A percentile compares a stretch with the other conserved stretches of the same genome.
phyloP scores from a whole-genome alignment of 1,139 yeast genomes.

The Blastobotrys proliferans region DNA sequence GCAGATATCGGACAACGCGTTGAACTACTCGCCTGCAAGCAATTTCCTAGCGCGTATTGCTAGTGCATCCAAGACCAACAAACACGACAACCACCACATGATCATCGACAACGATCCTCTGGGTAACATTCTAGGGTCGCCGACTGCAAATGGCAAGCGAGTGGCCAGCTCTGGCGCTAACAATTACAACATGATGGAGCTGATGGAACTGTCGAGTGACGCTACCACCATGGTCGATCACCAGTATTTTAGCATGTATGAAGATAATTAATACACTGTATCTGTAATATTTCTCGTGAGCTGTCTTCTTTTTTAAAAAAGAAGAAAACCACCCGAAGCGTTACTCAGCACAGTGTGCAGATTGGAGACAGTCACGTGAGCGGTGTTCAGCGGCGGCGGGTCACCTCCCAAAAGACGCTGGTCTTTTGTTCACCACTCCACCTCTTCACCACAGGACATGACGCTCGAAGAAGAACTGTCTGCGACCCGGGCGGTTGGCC shows the following conservation, averaged over 20 bases:
- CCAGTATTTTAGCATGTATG: constrained; percentile 3
- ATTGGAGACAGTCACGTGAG: too few species aligned
- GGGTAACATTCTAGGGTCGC: background rate
- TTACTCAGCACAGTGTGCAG: too few species aligned
- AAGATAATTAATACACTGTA: background rate
- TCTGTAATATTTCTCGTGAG: background rate
- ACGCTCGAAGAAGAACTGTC: constrained; percentile 14
- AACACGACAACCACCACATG: background rate
- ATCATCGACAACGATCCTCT: constrained; percentile 2
- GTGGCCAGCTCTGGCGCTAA: background rate
- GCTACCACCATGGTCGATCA: background rate
- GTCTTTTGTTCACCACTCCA: too few species aligned
- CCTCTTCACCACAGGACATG: background rate
- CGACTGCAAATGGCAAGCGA: background rate
- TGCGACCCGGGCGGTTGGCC: constrained; percentile 20
- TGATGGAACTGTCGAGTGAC: background rate
- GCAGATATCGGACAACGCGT: background rate
- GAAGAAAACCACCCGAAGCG: background rate
- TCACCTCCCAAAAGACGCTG: too few species aligned
- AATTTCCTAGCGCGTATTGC: background rate
- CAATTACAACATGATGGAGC: background rate
- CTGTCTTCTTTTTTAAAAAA: background rate
- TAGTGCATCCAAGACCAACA: too few species aligned
- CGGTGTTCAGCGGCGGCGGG: too few species aligned
- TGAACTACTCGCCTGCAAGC: constrained; percentile 3